Evolutionary conservation across 75 land plant genomes (phyloP), one percentile per base, ranked within the genome.

Genomic region (Gnetum montanum): DNA sequence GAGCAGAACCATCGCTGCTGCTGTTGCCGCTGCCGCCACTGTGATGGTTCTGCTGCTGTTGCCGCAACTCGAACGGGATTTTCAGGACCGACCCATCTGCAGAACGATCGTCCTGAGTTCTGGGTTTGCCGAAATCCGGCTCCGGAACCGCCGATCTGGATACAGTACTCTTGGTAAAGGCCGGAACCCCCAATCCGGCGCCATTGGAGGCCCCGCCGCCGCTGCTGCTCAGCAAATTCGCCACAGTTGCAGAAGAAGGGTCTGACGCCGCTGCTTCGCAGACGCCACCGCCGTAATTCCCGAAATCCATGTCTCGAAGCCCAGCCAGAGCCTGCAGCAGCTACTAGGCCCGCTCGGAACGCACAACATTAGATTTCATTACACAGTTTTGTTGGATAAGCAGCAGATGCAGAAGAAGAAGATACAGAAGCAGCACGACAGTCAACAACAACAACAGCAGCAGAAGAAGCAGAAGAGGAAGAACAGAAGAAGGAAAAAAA

Each of bases 141-240:
- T 67, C 69, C 41, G 69, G 47, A 34, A 63, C 67, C 44, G 67
- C 48, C n/a, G n/a, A n/a, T n/a, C n/a, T n/a, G n/a, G n/a, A n/a
- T n/a, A n/a, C n/a, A n/a, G n/a, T n/a, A n/a, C n/a, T n/a, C n/a
- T n/a, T n/a, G n/a, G n/a, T n/a, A n/a, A n/a, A n/a, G n/a, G n/a
- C n/a, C n/a, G n/a, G n/a, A n/a, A n/a, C n/a, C n/a, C n/a, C n/a
- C n/a, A n/a, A n/a, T 15, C 13, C 51, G 5, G n/a, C 50, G 15
- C 27, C 52, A 13, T 34, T 28, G 29, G 2, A 29, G 28, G 16
- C 18, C 31, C 31, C 54, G 28, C n/a, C 31, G 54, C 31, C 54
- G 54, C 34, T 50, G 16, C 31, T 34, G 28, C 31, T 30, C 31
- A 50, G 31, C 31, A 50, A 50, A 50, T 50, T 50, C n/a, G 54